Evolutionary conservation across 2,329 filamentous ascomycete species (phyloP), one percentile per base, ranked within the genome.

Genomic region (Ophiobolus disseminans): DNA sequence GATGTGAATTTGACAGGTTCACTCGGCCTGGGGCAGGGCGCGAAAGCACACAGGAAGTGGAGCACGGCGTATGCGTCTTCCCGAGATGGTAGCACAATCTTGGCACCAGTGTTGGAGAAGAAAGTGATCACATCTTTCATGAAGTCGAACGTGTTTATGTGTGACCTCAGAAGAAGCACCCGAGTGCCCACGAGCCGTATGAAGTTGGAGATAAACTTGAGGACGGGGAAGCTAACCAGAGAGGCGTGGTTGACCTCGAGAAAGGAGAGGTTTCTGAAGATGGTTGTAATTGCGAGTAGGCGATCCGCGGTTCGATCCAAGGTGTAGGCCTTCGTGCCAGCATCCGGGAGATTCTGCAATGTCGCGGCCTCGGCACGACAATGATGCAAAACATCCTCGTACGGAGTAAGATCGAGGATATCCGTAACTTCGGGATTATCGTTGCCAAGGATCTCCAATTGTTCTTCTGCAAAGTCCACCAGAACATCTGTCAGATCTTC

Each of bases 81-180:
- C 55, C 89, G 87, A 16, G 88, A 88, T 1, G 91, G 88, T 30
- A 99, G 79, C 66, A 93, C 88, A 42, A 97, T 83, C 8, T 85
- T 83, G 37, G 89, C 85, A 6, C 91, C 86, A 38, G 95, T 85
- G 71, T 99, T 97, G 47, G 93, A 97, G 45, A 99, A 79, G 58
- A 96, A 86, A 13, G 91, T 87, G 48, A 97, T 85, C 22, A 91
- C 80, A 71, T 99, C 94, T 75, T 99, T 99, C 90, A 97, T 96
- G 64, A 97, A 93, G 73, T 99, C 94, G 58, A 97, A 78, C 0
- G 89, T 94, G 73, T 97, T 96, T 65, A 83, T 80, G 58, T 94
- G 83, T 3, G 86, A 90, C 30, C 91, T 86, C 32, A 97, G 77
- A 22, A 97, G 82, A 81, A 93, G 90, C 60, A 91, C 91, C 11